Conservation (phyloP, 2,329 filamentous ascomycete genomes). For the Aspergillus quadricinctus region DNA sequence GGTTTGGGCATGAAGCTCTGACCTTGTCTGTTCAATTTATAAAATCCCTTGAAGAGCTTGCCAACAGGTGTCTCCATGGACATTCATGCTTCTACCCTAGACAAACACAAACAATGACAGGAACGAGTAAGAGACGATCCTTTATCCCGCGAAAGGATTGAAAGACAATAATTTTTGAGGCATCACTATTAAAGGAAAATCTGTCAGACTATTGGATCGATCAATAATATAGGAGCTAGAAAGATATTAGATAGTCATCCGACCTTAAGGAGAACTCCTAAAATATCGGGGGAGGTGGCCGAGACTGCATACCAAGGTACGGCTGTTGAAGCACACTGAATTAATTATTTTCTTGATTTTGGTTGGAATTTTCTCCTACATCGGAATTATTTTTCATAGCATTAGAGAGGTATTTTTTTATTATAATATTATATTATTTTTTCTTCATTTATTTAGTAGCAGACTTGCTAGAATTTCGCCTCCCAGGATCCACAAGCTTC, state of each 20-base stretch:
- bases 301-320: background rate
- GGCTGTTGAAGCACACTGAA: background rate
- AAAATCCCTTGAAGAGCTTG: background rate
- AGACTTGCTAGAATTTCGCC: background rate
- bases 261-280: background rate
- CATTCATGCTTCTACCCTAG: background rate
- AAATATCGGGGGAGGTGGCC: background rate
- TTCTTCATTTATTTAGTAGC: no score
- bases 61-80: background rate
- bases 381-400: background rate
- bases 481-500: background rate
- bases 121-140: background rate
- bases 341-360: background rate
- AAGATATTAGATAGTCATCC: background rate
- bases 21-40: background rate
- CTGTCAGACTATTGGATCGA: background rate
- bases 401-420: no score
- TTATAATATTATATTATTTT: background rate
- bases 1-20: background rate
- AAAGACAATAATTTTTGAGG: background rate
- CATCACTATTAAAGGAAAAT: background rate
- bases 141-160: background rate
- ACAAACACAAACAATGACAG: background rate
- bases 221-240: background rate
- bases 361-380: background rate